phyloP scores from a whole-genome alignment of 805 yeast species.

The Yarrowia sp. region DNA sequence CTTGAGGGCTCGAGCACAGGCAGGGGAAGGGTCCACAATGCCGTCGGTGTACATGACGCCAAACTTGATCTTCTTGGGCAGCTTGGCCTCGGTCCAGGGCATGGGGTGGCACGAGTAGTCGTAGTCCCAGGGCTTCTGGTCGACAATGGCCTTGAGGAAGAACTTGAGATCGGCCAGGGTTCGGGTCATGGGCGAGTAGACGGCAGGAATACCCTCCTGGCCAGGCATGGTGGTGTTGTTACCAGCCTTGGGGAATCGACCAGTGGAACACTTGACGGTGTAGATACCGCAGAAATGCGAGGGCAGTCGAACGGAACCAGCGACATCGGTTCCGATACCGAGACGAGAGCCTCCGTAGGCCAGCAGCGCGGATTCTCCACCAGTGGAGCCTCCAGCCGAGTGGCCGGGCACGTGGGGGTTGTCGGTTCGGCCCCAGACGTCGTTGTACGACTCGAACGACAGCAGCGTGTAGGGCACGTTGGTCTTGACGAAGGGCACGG shows the following conservation, averaged over 20 bases:
- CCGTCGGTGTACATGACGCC: slow-evolving; percentile 51
- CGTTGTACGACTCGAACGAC: slow-evolving; percentile 55
- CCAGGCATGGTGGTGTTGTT: slow-evolving; percentile 44
- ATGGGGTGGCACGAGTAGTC: slow-evolving; percentile 50
- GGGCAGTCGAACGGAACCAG: slow-evolving; percentile 55
- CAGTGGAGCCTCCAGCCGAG: slow-evolving; percentile 54
- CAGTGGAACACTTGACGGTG: slow-evolving; percentile 50
- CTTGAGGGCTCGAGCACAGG: slow-evolving; percentile 43
- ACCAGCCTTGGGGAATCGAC: slow-evolving; percentile 47
- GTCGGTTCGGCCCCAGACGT: slow-evolving; percentile 49
- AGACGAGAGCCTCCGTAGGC: slow-evolving; percentile 48
- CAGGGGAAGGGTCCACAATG: slow-evolving; percentile 51
- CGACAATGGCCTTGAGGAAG: slow-evolving; percentile 46
- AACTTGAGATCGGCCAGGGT: slow-evolving; percentile 50
- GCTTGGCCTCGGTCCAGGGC: slow-evolving; percentile 47
- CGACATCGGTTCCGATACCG: slow-evolving; percentile 57
- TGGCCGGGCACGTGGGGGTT: slow-evolving; percentile 49
- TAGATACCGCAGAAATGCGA: slow-evolving; percentile 52
- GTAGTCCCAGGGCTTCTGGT: slow-evolving; percentile 52
- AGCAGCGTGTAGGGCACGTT: slow-evolving; percentile 55
- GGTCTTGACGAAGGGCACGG: slow-evolving; percentile 54
- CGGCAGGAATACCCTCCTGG: slow-evolving; percentile 47
- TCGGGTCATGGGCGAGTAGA: slow-evolving; percentile 47
- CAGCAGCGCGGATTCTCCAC: slow-evolving; percentile 52
- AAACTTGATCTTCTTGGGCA: slow-evolving; percentile 43